A percentile compares a stretch with the other conserved stretches of the same genome.
phyloP scores from a whole-genome alignment of 179 eudicot species.

The Spergularia azorica region DNA sequence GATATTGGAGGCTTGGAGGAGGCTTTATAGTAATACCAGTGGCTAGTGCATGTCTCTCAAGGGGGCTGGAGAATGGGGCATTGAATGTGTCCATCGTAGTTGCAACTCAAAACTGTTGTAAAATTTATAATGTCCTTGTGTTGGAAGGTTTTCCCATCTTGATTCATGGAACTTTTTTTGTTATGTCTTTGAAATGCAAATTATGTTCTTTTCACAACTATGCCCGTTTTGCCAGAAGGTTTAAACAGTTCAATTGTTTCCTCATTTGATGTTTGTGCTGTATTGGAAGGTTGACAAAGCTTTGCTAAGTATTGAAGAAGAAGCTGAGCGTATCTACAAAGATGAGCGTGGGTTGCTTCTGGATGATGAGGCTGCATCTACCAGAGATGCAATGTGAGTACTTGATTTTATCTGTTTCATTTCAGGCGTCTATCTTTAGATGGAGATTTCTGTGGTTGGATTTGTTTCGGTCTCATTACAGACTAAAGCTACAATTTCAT shows the following conservation, averaged over 20 bases:
- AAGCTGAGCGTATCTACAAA: constrained; percentile 87
- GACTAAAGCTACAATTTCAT: background rate
- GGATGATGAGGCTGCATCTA: constrained; percentile 89
- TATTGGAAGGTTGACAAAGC: constrained; percentile 75
- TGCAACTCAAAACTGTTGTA: background rate
- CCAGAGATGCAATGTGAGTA: constrained; percentile 93
- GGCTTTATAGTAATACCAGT: background rate
- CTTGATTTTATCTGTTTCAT: no score
- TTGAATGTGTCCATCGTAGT: background rate
- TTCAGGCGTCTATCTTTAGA: no score
- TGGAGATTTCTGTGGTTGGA: background rate
- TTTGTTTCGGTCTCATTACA: background rate
- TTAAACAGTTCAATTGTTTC: background rate
- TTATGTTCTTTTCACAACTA: background rate
- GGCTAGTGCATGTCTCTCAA: no score
- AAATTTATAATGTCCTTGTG: background rate
- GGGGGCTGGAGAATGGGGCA: background rate
- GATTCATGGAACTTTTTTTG: background rate
- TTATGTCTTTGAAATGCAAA: background rate
- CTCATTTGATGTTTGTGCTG: constrained; percentile 1
- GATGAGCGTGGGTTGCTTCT: constrained; percentile 82
- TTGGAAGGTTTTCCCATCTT: background rate
- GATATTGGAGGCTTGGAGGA: background rate
- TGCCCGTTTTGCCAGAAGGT: no score
- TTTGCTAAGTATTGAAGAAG: constrained; percentile 83